Evolutionary conservation across 768 basidiomycete species (phyloP), one percentile per base, ranked within the genome.

Genomic region (Gymnopilus dilepis): DNA sequence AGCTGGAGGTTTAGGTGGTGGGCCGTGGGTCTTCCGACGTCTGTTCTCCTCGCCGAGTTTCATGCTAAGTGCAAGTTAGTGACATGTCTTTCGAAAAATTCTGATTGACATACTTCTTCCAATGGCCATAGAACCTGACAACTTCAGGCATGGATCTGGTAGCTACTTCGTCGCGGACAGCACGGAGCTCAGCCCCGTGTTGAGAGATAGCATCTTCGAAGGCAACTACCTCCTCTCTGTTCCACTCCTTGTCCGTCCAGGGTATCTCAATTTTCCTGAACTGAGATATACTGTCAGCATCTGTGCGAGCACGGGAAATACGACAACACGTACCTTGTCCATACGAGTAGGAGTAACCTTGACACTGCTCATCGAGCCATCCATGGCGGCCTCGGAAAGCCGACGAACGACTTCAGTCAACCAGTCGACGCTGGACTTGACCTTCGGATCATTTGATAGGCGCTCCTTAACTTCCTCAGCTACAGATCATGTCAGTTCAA

Each of bases 151-250:
- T 83, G 0, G 87, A 79, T 58, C 92, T 80, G 2, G 87, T 84
- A 22, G 81, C 82, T 42, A 95, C 82, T 69, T 93, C 91, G 28
- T 92, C 90, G 52, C 87, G 80, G 24, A 94, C 89, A 4, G 85
- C 84, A 40, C 91, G 87, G 55, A 95, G 86, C 70, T 95, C 93
- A 12, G 92, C 89, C 30, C 91, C 90, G 65, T 92, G 85, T n/a
- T 78, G 76, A 50, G 78, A 67, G 48, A 94, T 89, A 4, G 84
- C 90, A 65, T 91, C 89, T 70, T 94, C 91, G 72, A 95, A 95
- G 2, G 86, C 85, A 19, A 83, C 81, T 17, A 86, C 73, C 67
- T 95, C 93, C 54, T 89, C 86, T 22, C 79, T 76, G 2, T 79
- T 82, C 90, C 91, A 95, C 53, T 86, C 84, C 65, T 79, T 82